Evolutionary conservation across 2,329 filamentous ascomycete species (phyloP).

Genomic region (Orbilia blumenaviensis): DNA sequence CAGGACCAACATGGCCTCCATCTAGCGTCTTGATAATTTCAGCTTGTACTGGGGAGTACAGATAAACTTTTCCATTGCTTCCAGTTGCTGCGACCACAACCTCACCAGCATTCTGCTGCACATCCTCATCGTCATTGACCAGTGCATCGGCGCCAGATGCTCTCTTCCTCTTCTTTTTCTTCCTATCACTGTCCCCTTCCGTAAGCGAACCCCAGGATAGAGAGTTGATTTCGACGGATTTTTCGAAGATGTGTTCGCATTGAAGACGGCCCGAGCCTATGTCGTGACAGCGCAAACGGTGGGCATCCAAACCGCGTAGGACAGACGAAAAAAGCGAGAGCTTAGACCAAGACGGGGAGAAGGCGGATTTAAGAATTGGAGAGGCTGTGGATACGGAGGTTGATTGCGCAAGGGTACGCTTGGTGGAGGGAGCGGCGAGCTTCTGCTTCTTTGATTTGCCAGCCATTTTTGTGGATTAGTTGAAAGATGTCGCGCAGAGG

Average conservation of each 20-base stretch:
- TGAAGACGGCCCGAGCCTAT: constrained; percentile 65
- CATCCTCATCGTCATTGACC: constrained; percentile 33
- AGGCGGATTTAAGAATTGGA: constrained; percentile 65
- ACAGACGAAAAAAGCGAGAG: constrained; percentile 67
- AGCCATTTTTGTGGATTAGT: constrained; percentile 36
- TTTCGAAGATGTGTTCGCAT: constrained; percentile 65
- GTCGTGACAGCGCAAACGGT: constrained; percentile 67
- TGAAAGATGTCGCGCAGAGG: constrained; percentile 1
- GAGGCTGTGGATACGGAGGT: constrained; percentile 58
- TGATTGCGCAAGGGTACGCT: constrained; percentile 34
- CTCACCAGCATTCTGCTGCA: constrained; percentile 54
- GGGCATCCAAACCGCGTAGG: constrained; percentile 66
- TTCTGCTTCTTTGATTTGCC: constrained; percentile 54
- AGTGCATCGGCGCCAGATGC: constrained; percentile 60
- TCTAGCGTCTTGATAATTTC: constrained; percentile 63
- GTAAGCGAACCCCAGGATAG: constrained; percentile 65
- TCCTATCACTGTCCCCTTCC: constrained; percentile 60
- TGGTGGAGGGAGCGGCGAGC: constrained; percentile 16
- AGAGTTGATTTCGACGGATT: constrained; percentile 64
- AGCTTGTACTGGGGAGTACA: constrained; percentile 65
- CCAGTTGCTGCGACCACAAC: constrained; percentile 66
- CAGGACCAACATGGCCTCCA: constrained; percentile 64
- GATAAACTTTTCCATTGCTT: constrained; percentile 64
- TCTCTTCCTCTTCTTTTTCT: constrained; percentile 67
- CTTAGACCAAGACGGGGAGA: constrained; percentile 66